phyloP scores from a whole-genome alignment of 768 basidiomycete species.

The Fomitopsis pulvina region DNA sequence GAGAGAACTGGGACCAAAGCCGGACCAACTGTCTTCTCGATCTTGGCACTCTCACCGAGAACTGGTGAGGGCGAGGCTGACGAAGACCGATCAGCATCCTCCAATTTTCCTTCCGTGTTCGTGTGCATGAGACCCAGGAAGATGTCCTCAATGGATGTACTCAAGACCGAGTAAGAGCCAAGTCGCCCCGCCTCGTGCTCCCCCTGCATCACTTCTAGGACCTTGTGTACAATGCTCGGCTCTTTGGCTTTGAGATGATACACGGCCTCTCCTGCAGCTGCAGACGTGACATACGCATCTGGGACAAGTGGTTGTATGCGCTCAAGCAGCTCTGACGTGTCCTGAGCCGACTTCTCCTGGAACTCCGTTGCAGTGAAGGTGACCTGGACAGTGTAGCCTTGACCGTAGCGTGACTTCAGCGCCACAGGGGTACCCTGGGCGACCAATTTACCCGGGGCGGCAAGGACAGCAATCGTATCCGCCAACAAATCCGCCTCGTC shows the following conservation, averaged over 20 bases:
- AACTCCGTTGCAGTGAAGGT: conserved; percentile 30
- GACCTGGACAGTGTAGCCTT: conserved; percentile 59
- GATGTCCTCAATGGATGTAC: conserved; percentile 76
- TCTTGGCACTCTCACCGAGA: background rate
- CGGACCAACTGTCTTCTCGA: background rate
- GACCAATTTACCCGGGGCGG: conserved; percentile 68
- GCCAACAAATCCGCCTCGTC: conserved; percentile 77
- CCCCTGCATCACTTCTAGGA: conserved; percentile 48
- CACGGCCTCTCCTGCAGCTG: conserved; percentile 36
- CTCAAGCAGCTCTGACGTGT: conserved; percentile 15
- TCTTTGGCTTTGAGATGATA: conserved; percentile 64
- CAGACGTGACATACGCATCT: conserved; percentile 32
- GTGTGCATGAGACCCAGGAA: conserved; percentile 67
- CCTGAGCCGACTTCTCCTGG: conserved; percentile 15
- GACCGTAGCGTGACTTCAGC: conserved; percentile 65
- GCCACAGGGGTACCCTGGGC: conserved; percentile 69
- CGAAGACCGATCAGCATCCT: conserved; percentile 8
- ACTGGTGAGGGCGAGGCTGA: background rate
- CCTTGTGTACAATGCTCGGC: conserved; percentile 41
- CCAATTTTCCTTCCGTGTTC: conserved; percentile 23
- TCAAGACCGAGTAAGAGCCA: conserved; percentile 56
- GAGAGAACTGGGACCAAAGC: conserved; percentile 10
- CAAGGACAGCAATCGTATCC: conserved; percentile 69
- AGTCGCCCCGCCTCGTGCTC: conserved; percentile 34
- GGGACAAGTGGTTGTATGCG: conserved; percentile 32